Conservation (phyloP, 2,329 filamentous ascomycete genomes). For the Penicillium frequentans region DNA sequence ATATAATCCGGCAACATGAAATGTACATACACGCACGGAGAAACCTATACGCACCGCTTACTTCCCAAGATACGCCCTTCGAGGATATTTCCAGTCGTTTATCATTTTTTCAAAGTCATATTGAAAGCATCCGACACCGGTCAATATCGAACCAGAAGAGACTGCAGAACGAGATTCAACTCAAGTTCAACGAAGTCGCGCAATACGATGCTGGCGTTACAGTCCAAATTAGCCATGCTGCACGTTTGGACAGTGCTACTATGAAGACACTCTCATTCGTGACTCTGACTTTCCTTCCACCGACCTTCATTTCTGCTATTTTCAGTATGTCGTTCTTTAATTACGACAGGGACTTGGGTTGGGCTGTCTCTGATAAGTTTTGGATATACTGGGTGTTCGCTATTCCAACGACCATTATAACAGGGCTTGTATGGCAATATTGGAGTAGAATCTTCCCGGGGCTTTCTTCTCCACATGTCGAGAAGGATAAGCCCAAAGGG, state of each 20-base stretch:
- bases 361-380: slow-evolving; percentile 24
- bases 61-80: neutral
- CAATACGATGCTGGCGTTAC: slow-evolving; percentile 23
- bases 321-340: slow-evolving; percentile 38
- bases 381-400: slow-evolving; percentile 35
- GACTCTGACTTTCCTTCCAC: slow-evolving; percentile 52
- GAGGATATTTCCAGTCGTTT: slow-evolving; percentile 20
- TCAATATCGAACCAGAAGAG: slow-evolving; percentile 31
- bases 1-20: slow-evolving; percentile 21
- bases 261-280: slow-evolving; percentile 55
- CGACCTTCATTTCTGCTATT: slow-evolving; percentile 49
- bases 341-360: slow-evolving; percentile 18
- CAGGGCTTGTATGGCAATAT: slow-evolving; percentile 18
- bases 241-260: slow-evolving; percentile 47
- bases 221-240: slow-evolving; percentile 29
- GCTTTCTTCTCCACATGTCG: neutral
- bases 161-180: slow-evolving; percentile 32
- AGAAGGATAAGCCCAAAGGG: neutral
- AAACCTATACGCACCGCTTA: slow-evolving; percentile 1
- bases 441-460: slow-evolving; percentile 14
- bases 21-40: slow-evolving; percentile 2
- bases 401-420: slow-evolving; percentile 23
- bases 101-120: slow-evolving; percentile 21
- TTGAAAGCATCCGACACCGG: slow-evolving; percentile 23
- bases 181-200: slow-evolving; percentile 34